A percentile compares a stretch with the other conserved stretches of the same genome.
These are phyloP conservation scores for Sisymbrium altissimum DNA, from an alignment of 345 rosid species.

Conservation along the genomic window DNA sequence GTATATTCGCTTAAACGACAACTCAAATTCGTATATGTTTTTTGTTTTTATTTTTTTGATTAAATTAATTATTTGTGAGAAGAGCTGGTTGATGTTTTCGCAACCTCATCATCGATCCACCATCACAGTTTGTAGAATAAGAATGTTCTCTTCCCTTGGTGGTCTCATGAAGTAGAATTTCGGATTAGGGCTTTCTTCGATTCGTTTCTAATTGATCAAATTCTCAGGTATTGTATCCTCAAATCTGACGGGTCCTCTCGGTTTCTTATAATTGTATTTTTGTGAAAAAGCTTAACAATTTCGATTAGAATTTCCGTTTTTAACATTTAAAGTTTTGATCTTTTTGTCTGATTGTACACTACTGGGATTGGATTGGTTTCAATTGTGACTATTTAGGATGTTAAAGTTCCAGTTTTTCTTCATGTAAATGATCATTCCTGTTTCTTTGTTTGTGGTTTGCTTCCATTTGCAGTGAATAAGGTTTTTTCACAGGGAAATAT, in stretches of 20 bases:
- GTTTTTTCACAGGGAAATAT: background rate
- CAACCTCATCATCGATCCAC: slow-evolving; percentile 44
- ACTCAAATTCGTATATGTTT: background rate
- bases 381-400: background rate
- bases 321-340: background rate
- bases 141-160: background rate
- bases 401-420: background rate
- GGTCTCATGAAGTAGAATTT: background rate
- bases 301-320: background rate
- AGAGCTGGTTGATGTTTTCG: slow-evolving; percentile 26
- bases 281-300: background rate
- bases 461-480: slow-evolving; percentile 12
- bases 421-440: slow-evolving; percentile 9
- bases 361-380: background rate
- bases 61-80: slow-evolving; percentile 28
- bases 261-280: background rate
- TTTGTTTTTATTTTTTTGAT: background rate
- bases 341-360: background rate
- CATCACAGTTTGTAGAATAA: slow-evolving; percentile 13
- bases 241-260: background rate
- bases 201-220: background rate
- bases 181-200: background rate
- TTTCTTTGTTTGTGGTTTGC: background rate
- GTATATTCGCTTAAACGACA: slow-evolving; percentile 29
- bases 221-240: slow-evolving; percentile 1